Percentiles rank a stretch among this genome's conserved stretches.
Evolutionary conservation across 345 rosid species (phyloP).

Genomic region (Camelina sativa): DNA sequence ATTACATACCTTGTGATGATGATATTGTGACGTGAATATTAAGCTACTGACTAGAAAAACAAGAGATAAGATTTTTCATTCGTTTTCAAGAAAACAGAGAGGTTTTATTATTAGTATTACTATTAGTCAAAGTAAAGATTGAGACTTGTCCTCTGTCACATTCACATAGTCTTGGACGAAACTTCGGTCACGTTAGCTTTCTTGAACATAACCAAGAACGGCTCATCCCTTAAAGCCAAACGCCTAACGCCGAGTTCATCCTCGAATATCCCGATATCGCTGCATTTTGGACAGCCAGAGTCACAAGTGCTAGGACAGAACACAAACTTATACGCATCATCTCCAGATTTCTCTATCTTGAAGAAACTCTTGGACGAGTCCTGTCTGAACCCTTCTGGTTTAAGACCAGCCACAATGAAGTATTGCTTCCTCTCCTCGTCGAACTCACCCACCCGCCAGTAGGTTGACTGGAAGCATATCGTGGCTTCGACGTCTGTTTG

Average conservation of each 20-base stretch:
- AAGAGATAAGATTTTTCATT: neutral
- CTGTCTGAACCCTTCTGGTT: constrained; percentile 47
- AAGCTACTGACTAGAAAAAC: neutral
- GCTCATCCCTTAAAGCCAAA: constrained; percentile 54
- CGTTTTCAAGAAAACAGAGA: neutral
- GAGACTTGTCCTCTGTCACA: constrained; percentile 9
- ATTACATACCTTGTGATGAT: no score
- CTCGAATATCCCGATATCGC: constrained; percentile 54
- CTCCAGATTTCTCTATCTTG: constrained; percentile 52
- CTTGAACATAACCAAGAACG: constrained; percentile 61
- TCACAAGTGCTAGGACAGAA: constrained; percentile 58
- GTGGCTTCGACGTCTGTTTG: constrained; percentile 43
- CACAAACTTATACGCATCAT: constrained; percentile 56
- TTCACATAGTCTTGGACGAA: constrained; percentile 32
- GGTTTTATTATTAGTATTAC: neutral
- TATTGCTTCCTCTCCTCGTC: constrained; percentile 48
- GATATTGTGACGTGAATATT: no score
- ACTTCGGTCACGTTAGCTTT: constrained; percentile 46
- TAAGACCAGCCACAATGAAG: constrained; percentile 54
- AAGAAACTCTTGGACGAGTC: constrained; percentile 59
- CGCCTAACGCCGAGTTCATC: constrained; percentile 51
- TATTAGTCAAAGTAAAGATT: neutral
- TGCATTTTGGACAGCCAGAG: constrained; percentile 46
- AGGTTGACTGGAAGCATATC: constrained; percentile 51
- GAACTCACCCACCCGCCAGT: constrained; percentile 52